Base-by-base conservation (phyloP, 2,329 filamentous ascomycete species). In the Cladophialophora psammophila region DNA sequence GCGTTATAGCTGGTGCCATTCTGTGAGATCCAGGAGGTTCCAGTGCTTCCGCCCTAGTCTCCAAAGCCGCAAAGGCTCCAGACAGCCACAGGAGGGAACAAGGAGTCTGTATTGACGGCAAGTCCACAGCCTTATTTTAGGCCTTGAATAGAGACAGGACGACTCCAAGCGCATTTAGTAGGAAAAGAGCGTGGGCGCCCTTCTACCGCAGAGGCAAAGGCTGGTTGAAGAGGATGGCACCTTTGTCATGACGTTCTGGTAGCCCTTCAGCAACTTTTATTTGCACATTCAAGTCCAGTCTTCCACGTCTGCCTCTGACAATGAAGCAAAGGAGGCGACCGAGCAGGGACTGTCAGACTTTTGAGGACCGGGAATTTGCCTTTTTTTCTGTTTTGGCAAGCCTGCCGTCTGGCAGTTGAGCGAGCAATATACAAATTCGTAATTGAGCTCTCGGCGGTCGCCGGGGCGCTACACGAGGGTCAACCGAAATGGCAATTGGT, bases 401-500 rank as follows among this genome's bases (percentile, higher is more conserved):
- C 31, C 57, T 36, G 40, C 40, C 57, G 57, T 60, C 57, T 15
- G 31, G 48, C 31, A 60, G 38, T 13, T 18, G 4, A 32, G 20
- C 5, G 34, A 52, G 42, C 59, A 61, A 61, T 40, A 48, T 60
- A 50, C 40, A 52, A 40, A 52, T 38, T 50, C 26, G 42, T 31
- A 40, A 36, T 31, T 18, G 59, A 38, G 32, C n/a, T 15, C 40
- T 60, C 38, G 38, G 40, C 40, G 26, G 31, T 32, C 57, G 26
- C 20, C 32, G 32, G 57, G 31, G 38, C 18, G n/a, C 31, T 34
- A 34, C 12, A 40, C n/a, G 35, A 57, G 10, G 55, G 45, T 12
- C 18, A 38, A 57, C 35, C 31, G 50, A 60, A 20, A n/a, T 31
- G 59, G 59, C 32, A 53, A 52, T 61, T 52, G 59, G 45, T 61